These are phyloP conservation scores for Sporothrix globosa DNA, from an alignment of 2,329 filamentous ascomycete genomes.

Conservation along the genomic window DNA sequence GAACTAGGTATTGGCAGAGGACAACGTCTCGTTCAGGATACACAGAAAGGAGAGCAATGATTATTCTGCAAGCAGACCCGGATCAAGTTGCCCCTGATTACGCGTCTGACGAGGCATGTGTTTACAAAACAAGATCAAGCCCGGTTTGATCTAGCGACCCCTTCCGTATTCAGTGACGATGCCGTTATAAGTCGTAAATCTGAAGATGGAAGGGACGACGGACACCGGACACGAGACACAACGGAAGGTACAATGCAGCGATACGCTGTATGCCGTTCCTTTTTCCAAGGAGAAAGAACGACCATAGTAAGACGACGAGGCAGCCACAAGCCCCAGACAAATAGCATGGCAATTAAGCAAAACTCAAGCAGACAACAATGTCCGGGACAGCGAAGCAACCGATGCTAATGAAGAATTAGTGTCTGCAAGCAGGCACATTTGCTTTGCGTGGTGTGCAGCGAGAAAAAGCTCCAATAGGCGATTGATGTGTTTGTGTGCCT, in stretches of 20 bases:
- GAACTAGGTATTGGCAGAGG: neutral
- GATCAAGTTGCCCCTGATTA: constrained; percentile 5
- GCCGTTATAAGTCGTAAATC: constrained; percentile 6
- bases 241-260: constrained; percentile 8
- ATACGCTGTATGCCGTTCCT: neutral
- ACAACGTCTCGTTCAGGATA: neutral
- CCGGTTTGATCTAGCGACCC: neutral
- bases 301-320: neutral
- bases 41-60: neutral
- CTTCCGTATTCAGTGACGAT: constrained; percentile 2
- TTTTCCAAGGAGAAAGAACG: constrained; percentile 5
- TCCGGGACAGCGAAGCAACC: neutral
- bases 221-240: neutral
- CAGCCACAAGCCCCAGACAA: neutral
- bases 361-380: neutral
- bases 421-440: neutral
- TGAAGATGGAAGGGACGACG: neutral
- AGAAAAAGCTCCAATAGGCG: neutral
- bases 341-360: neutral
- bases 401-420: too few relatives aligned
- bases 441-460: neutral
- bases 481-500: constrained; percentile 7
- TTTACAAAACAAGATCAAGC: neutral
- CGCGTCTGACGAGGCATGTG: neutral
- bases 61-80: neutral